These are phyloP conservation scores for Diplodia sapinea DNA, from an alignment of 2,329 filamentous ascomycete species.

Conservation along the genomic window DNA sequence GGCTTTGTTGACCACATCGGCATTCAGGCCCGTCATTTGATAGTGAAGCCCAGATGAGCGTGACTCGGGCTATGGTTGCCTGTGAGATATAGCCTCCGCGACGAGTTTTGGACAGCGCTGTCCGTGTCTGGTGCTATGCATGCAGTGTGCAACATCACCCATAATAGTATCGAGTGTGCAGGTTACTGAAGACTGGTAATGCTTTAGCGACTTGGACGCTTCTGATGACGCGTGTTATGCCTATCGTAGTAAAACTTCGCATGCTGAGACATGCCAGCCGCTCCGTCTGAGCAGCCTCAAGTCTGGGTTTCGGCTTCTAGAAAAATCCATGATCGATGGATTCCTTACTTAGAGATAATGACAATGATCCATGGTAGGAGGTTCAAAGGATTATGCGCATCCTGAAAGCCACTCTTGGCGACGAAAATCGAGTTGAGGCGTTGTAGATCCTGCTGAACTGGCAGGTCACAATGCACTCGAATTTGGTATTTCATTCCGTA, in stretches of 20 bases:
- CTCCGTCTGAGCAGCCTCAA: background rate
- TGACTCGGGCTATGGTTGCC: background rate
- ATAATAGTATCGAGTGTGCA: background rate
- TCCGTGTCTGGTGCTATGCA: background rate
- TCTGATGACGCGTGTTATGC: too few relatives aligned
- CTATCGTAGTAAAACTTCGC: background rate
- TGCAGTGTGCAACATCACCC: background rate
- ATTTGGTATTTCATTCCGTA: background rate
- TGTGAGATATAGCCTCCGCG: background rate
- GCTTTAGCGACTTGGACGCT: background rate
- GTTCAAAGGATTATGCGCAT: background rate
- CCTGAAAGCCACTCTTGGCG: background rate
- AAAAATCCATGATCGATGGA: background rate
- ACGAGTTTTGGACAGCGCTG: background rate
- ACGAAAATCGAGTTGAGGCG: background rate
- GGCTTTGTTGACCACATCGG: background rate
- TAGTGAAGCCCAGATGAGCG: background rate
- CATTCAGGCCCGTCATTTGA: background rate
- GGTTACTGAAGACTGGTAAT: background rate
- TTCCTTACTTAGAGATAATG: too few relatives aligned
- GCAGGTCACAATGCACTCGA: too few relatives aligned
- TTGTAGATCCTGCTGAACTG: background rate
- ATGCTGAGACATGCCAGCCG: background rate
- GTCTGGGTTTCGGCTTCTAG: background rate
- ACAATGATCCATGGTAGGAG: too few relatives aligned